Percentiles rank a stretch among this genome's conserved stretches.
These are phyloP conservation scores for Coemansia umbellata DNA, from an alignment of 192 early-diverging fungal genomes.

Conservation along the genomic window DNA sequence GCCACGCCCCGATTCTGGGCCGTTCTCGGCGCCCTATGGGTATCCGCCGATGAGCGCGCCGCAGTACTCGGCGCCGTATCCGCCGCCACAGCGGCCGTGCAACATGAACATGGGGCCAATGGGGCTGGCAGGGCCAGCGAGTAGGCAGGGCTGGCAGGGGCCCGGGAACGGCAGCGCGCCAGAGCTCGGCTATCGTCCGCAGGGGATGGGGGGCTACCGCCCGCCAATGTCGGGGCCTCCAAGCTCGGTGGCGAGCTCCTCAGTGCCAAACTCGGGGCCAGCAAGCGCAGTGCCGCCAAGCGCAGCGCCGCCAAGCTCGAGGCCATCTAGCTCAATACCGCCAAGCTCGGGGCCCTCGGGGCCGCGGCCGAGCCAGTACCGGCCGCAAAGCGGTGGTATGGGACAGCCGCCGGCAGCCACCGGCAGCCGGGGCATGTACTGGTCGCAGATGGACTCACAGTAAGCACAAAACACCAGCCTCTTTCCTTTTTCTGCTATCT, in stretches of 20 bases:
- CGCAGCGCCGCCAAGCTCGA: neutral
- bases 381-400: neutral
- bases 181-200: neutral
- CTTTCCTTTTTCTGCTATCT: neutral
- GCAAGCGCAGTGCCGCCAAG: neutral
- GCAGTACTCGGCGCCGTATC: too few species aligned
- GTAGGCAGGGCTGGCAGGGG: slow-evolving; percentile 3
- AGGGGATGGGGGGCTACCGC: too few species aligned
- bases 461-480: slow-evolving; percentile 18
- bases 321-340: slow-evolving; percentile 1
- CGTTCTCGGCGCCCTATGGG: neutral
- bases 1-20: neutral
- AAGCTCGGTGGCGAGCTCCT: too few species aligned
- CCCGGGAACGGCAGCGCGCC: slow-evolving; percentile 17
- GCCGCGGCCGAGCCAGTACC: slow-evolving; percentile 10
- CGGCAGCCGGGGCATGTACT: slow-evolving; percentile 17
- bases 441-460: slow-evolving; percentile 17
- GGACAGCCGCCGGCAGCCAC: neutral
- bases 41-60: too few species aligned
- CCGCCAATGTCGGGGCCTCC: too few species aligned
- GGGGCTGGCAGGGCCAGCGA: neutral
- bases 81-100: too few species aligned
- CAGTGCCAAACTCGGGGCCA: neutral
- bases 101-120: too few species aligned
- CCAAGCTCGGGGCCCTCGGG: neutral